A percentile compares a stretch with the other conserved stretches of the same genome.
These are phyloP conservation scores for Climacium dendroides DNA, from an alignment of 225 moss, liverwort and hornwort genomes.

Conservation along the genomic window DNA sequence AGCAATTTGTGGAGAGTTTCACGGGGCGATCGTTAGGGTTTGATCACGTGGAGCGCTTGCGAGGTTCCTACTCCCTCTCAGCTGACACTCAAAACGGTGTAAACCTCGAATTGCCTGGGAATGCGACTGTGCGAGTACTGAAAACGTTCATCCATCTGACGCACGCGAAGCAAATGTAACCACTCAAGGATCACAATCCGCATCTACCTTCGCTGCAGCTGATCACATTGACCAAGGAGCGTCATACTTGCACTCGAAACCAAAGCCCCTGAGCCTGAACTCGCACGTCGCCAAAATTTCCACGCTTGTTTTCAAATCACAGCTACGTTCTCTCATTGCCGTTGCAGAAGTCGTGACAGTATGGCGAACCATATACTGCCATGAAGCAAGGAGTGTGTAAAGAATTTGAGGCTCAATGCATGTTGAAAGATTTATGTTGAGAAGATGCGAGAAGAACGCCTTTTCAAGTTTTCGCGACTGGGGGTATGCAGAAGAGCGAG, in stretches of 20 bases:
- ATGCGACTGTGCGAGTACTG: conserved; percentile 14
- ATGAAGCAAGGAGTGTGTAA: no score
- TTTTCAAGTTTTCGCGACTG: no score
- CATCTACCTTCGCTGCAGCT: background rate
- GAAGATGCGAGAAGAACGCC: no score
- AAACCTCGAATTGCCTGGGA: conserved; percentile 26
- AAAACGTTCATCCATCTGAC: conserved; percentile 14
- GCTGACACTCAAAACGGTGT: background rate
- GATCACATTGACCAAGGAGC: background rate
- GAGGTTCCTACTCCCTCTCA: conserved; percentile 28
- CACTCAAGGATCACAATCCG: background rate
- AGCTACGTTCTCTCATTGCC: background rate
- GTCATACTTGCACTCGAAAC: background rate
- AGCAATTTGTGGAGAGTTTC: conserved; percentile 68
- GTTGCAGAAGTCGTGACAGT: background rate
- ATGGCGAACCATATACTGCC: background rate
- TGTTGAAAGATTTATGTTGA: no score
- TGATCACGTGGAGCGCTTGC: conserved; percentile 77
- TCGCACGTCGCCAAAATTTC: background rate
- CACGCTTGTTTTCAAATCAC: background rate
- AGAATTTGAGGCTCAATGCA: no score
- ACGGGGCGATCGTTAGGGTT: conserved; percentile 70
- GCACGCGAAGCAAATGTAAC: background rate
- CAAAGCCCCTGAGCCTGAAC: no score
- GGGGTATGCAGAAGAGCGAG: background rate